Conservation (phyloP, 2,329 filamentous ascomycete genomes). For the Monosporascus sp. region DNA sequence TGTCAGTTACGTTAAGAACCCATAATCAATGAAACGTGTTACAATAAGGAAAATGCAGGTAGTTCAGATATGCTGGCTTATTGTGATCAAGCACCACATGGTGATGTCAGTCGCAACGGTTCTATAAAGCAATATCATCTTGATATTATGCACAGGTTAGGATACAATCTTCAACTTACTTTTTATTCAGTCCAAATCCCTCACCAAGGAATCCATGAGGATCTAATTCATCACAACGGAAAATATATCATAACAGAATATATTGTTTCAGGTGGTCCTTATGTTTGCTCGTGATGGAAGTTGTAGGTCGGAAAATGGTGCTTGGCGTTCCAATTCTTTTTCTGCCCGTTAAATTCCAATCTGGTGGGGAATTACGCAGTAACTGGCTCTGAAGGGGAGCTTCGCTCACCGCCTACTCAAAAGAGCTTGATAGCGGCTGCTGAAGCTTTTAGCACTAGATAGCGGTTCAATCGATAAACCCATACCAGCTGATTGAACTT, state of each 20-base stretch:
- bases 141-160: constrained; percentile 7
- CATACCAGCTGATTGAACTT: neutral
- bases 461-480: neutral
- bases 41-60: neutral
- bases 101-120: constrained; percentile 55
- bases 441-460: neutral
- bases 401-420: neutral
- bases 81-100: constrained; percentile 47
- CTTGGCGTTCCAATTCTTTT: neutral
- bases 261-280: too few relatives aligned
- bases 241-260: too few relatives aligned
- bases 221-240: too few relatives aligned
- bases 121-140: constrained; percentile 52
- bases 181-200: neutral
- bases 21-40: constrained; percentile 2
- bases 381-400: neutral
- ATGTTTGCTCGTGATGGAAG: too few relatives aligned
- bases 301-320: too few relatives aligned
- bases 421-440: neutral
- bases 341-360: neutral
- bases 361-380: neutral
- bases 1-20: constrained; percentile 14
- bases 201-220: neutral
- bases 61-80: constrained; percentile 45
- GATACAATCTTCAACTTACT: neutral